These are phyloP conservation scores for Graphiopsis chlorocephala DNA, from an alignment of 2,329 filamentous ascomycete genomes.

Conservation along the genomic window DNA sequence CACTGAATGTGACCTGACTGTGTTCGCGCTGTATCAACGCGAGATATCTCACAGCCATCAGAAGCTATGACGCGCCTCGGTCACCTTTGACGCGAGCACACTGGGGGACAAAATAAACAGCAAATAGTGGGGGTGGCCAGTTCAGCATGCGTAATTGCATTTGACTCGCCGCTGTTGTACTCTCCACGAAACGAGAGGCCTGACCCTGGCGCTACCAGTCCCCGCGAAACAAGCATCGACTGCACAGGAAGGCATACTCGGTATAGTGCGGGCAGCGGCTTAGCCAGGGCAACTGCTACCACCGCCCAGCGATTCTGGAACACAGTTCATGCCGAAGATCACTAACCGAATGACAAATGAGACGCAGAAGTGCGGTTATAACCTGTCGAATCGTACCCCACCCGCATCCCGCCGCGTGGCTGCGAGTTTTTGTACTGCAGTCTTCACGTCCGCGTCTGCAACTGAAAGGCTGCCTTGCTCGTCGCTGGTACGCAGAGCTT, in stretches of 20 bases:
- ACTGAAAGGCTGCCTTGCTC: not conserved
- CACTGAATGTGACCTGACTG: not conserved
- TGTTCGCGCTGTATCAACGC: not conserved
- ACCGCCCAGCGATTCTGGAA: slow-evolving; percentile 1
- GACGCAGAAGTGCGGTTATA: not conserved
- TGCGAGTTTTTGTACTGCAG: not conserved
- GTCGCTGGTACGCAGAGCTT: not conserved
- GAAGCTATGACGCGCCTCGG: slow-evolving; percentile 2
- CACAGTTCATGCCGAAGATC: not conserved
- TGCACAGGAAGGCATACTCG: not conserved
- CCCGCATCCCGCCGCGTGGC: slow-evolving; percentile 1
- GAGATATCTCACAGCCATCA: not conserved
- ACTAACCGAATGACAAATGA: slow-evolving; percentile 1
- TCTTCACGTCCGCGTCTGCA: not conserved
- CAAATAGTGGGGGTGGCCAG: not conserved
- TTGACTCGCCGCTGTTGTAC: not conserved
- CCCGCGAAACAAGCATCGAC: slow-evolving; percentile 4
- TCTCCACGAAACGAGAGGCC: not conserved
- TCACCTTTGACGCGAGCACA: not conserved
- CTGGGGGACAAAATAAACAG: not conserved
- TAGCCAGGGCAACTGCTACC: not conserved
- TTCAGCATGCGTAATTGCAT: not conserved
- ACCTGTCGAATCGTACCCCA: not conserved
- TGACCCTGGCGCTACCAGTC: not conserved
- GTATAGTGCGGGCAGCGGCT: not conserved